A percentile compares a stretch with the other conserved stretches of the same genome.
phyloP scores from a whole-genome alignment of 306 rosid species.

The Sophora flavescens region DNA sequence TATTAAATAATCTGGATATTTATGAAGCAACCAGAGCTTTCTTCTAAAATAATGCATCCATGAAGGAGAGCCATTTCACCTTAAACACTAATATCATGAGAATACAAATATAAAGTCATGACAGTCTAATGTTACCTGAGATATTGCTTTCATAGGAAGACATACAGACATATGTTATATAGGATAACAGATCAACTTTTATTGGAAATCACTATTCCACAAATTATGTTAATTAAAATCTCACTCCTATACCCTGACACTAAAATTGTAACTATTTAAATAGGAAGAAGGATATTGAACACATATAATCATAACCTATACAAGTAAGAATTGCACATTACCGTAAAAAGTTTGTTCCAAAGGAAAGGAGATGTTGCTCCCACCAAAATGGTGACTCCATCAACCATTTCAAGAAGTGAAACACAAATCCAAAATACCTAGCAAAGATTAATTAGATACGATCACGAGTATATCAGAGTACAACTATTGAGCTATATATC shows the following conservation, averaged over 20 bases:
- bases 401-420: slow-evolving; percentile 69
- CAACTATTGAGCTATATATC: neutral
- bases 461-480: neutral
- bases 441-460: slow-evolving; percentile 35
- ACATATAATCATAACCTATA: neutral
- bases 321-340: slow-evolving; percentile 39
- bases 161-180: too few species aligned
- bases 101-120: too few species aligned
- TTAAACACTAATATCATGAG: too few species aligned
- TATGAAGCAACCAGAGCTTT: too few species aligned
- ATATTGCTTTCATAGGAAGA: too few species aligned
- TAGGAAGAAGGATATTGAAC: neutral
- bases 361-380: slow-evolving; percentile 64
- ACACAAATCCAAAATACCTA: slow-evolving; percentile 83
- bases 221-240: neutral
- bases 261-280: neutral
- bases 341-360: slow-evolving; percentile 70
- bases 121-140: too few species aligned
- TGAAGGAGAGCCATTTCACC: too few species aligned
- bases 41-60: too few species aligned
- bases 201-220: too few species aligned
- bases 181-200: too few species aligned
- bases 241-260: neutral
- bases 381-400: slow-evolving; percentile 60
- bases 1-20: too few species aligned